phyloP scores from a whole-genome alignment of 768 basidiomycete genomes.

The Termitomyces sp. region DNA sequence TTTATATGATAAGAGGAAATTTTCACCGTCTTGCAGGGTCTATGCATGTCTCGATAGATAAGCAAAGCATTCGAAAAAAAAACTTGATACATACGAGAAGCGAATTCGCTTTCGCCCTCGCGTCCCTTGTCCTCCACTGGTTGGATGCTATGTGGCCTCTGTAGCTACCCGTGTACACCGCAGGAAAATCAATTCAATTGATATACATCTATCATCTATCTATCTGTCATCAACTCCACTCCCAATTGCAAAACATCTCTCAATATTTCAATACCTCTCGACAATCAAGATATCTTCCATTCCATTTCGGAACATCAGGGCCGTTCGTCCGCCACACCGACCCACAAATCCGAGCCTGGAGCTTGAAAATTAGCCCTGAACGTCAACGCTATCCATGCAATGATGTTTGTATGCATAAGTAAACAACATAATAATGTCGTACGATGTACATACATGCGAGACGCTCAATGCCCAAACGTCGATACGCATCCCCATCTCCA shows the following conservation, averaged over 20 bases:
- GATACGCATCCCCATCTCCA: neutral
- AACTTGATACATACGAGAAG: neutral
- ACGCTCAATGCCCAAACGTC: too few relatives aligned
- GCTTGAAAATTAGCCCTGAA: neutral
- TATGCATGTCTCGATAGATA: neutral
- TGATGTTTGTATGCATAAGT: neutral
- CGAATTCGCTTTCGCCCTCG: neutral
- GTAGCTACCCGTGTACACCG: neutral
- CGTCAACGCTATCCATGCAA: neutral
- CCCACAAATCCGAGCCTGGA: neutral
- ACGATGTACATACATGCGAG: neutral
- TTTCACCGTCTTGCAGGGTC: neutral
- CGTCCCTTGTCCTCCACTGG: neutral
- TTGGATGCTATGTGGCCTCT: neutral
- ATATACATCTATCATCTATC: neutral
- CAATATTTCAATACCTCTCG: neutral
- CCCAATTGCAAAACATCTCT: neutral
- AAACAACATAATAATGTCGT: neutral
- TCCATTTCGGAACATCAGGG: neutral
- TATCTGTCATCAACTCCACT: neutral
- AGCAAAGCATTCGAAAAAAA: neutral
- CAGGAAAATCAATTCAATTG: neutral
- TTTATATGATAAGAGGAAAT: neutral
- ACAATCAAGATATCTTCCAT: neutral
- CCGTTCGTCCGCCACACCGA: too few relatives aligned